Percentiles rank a stretch among this genome's conserved stretches.
Evolutionary conservation across 2,329 filamentous ascomycete genomes (phyloP).

Genomic region (Zelopaecilomyces penicillatus): DNA sequence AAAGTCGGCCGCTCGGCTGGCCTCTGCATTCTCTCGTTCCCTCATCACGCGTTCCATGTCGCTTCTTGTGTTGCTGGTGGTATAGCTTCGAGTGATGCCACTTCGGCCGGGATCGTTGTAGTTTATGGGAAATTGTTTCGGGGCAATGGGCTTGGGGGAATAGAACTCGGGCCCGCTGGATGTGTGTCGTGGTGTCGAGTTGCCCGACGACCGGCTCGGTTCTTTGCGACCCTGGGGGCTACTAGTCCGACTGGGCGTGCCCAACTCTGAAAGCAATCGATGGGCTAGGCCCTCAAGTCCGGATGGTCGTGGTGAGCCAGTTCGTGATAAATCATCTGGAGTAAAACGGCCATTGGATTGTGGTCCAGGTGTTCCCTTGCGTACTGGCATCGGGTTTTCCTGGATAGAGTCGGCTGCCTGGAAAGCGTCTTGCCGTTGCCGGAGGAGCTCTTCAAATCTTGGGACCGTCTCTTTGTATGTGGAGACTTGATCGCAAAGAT

Average conservation of each 20-base stretch:
- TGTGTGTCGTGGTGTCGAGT: conserved; percentile 20
- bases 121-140: conserved; percentile 34
- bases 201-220: conserved; percentile 22
- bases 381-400: conserved; percentile 23
- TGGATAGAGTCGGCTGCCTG: conserved; percentile 47
- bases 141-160: conserved; percentile 26
- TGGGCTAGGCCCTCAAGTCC: conserved; percentile 55
- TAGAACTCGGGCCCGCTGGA: conserved; percentile 13
- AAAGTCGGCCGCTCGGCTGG: conserved; percentile 50
- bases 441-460: conserved; percentile 64
- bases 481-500: conserved; percentile 53
- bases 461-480: conserved; percentile 56
- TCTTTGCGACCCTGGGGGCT: conserved; percentile 46
- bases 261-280: conserved; percentile 51
- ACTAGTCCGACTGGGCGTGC: conserved; percentile 42
- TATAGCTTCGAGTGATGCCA: conserved; percentile 32
- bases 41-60: conserved; percentile 19
- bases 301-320: conserved; percentile 45
- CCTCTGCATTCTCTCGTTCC: conserved; percentile 26
- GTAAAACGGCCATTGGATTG: conserved; percentile 28
- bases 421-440: conserved; percentile 56
- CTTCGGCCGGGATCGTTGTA: conserved; percentile 25
- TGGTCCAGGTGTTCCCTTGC: conserved; percentile 23
- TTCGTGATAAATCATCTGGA: conserved; percentile 35
- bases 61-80: conserved; percentile 27